Percentiles rank a stretch among this genome's conserved stretches.
Evolutionary conservation across 768 basidiomycete genomes (phyloP).

Genomic region (Dendrothele bispora): DNA sequence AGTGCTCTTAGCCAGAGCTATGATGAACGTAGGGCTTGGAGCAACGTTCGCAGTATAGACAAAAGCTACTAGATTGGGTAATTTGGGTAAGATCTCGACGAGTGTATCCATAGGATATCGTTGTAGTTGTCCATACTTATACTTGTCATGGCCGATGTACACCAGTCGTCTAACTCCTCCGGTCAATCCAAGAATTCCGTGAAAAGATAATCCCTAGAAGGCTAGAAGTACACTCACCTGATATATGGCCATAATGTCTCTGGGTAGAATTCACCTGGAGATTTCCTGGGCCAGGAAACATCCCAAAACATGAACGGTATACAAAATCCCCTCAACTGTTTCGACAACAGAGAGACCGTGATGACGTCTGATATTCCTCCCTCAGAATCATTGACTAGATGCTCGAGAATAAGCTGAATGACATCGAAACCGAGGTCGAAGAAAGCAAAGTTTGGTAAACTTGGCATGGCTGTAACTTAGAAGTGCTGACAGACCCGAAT

Average conservation of each 20-base stretch:
- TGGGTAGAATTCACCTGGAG: not conserved
- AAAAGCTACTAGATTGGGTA: conserved; percentile 1
- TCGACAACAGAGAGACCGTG: not conserved
- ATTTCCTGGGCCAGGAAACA: conserved; percentile 5
- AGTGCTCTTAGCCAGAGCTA: not conserved
- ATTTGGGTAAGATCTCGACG: not conserved
- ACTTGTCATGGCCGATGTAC: not conserved
- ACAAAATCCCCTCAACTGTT: not conserved
- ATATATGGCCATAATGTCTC: conserved; percentile 7
- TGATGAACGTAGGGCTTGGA: not conserved
- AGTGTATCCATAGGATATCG: not conserved
- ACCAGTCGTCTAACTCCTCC: not conserved
- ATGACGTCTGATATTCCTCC: not conserved
- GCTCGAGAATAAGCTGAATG: not conserved
- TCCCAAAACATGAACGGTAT: not conserved
- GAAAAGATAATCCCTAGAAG: not conserved
- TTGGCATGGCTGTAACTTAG: no score
- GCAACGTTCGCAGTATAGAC: not conserved
- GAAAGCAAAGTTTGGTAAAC: not conserved
- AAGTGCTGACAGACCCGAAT: no score
- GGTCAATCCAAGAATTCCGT: not conserved
- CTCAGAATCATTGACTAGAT: not conserved
- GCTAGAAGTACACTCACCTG: not conserved
- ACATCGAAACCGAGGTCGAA: conserved; percentile 2
- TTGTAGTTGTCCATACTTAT: not conserved